Evolutionary conservation across 2,329 filamentous ascomycete genomes (phyloP).

Genomic region (Aspergillus latus): DNA sequence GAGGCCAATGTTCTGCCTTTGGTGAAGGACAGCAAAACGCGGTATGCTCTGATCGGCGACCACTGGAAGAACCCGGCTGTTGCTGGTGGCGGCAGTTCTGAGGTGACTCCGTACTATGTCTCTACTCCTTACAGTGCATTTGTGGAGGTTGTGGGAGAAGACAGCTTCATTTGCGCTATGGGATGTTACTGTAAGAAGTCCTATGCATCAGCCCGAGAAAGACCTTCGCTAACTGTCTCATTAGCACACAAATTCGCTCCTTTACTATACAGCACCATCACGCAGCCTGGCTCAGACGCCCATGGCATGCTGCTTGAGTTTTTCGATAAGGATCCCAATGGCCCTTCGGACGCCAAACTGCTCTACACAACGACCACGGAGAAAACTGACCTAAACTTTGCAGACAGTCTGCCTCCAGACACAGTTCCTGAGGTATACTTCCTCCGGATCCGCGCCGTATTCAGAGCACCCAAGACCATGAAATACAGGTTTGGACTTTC

Average conservation of each 20-base stretch:
- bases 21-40: not conserved
- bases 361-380: not conserved
- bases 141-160: not conserved
- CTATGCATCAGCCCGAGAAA: not conserved
- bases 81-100: slow-evolving; percentile 6
- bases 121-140: not conserved
- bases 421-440: not conserved
- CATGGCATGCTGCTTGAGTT: not conserved
- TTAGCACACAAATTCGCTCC: not conserved
- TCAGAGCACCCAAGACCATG: not conserved
- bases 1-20: slow-evolving; percentile 2
- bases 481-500: not conserved
- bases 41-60: slow-evolving; percentile 6
- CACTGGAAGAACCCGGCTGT: slow-evolving; percentile 1
- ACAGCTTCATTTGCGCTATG: not conserved
- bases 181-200: not conserved
- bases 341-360: not conserved
- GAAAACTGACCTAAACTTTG: not conserved
- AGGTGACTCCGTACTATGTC: not conserved
- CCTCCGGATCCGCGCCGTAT: not conserved
- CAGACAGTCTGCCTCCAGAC: not conserved
- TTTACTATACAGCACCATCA: not conserved
- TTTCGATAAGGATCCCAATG: not conserved
- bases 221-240: not conserved
- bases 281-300: not conserved